phyloP scores from a whole-genome alignment of 1,284 basidiomycete genomes.

The Porphyrellus sp. region DNA sequence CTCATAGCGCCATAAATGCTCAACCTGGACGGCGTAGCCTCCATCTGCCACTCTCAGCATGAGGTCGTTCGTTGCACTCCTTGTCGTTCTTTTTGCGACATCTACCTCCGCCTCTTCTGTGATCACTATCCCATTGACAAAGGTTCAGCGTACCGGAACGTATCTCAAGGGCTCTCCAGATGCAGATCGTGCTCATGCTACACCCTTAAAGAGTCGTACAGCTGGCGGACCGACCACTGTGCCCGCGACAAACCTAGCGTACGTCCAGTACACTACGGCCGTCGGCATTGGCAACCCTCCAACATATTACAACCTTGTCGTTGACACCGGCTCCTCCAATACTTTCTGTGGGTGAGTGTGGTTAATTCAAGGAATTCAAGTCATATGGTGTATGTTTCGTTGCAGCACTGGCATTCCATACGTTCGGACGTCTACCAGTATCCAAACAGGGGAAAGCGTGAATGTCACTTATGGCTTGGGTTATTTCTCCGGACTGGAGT shows the following conservation, averaged over 20 bases:
- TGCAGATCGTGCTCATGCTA: slow-evolving; percentile 25
- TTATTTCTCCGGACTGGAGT: slow-evolving; percentile 25
- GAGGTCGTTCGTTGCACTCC: slow-evolving; percentile 12
- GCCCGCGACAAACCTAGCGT: slow-evolving; percentile 21
- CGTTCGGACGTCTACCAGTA: slow-evolving; percentile 22
- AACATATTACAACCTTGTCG: slow-evolving; percentile 23
- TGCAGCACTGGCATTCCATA: slow-evolving; percentile 21
- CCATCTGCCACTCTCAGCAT: slow-evolving; percentile 8
- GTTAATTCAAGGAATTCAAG: not conserved
- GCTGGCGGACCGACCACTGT: slow-evolving; percentile 5
- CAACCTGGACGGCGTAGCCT: not conserved
- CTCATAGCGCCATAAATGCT: not conserved
- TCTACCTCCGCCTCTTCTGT: slow-evolving; percentile 13
- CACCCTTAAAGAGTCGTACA: slow-evolving; percentile 7
- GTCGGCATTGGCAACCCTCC: slow-evolving; percentile 28
- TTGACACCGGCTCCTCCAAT: slow-evolving; percentile 37
- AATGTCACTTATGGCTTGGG: slow-evolving; percentile 25
- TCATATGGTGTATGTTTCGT: not conserved
- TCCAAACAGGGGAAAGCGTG: slow-evolving; percentile 25
- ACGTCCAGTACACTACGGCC: slow-evolving; percentile 20
- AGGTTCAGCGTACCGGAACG: slow-evolving; percentile 7
- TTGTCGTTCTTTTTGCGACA: slow-evolving; percentile 11
- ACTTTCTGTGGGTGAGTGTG: slow-evolving; percentile 32
- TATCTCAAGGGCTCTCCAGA: slow-evolving; percentile 21
- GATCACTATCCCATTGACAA: slow-evolving; percentile 16